phyloP scores from a whole-genome alignment of 495 filamentous ascomycete genomes.

The Xanthoparmelia taractica region DNA sequence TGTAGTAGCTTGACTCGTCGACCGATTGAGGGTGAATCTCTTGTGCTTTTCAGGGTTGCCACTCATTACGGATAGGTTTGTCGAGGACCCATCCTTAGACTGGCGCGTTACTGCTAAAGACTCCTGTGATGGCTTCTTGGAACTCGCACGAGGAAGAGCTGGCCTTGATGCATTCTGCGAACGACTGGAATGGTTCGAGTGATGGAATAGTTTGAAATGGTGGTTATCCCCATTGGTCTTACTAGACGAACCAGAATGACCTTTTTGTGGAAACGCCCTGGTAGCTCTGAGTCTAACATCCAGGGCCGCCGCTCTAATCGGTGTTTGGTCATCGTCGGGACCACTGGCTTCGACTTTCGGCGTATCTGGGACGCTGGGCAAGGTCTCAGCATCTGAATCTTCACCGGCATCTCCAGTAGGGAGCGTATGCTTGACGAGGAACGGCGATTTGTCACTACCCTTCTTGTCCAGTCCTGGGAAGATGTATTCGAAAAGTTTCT shows the following conservation, averaged over 20 bases:
- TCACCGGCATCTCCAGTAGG: constrained; percentile 48
- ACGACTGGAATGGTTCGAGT: constrained; percentile 19
- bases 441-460: constrained; percentile 62
- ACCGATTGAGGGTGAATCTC: constrained; percentile 47
- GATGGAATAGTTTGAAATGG: constrained; percentile 49
- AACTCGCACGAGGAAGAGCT: constrained; percentile 24
- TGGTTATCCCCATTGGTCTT: constrained; percentile 34
- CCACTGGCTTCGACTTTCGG: constrained; percentile 27
- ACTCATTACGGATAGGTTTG: constrained; percentile 40
- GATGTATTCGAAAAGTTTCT: constrained; percentile 94
- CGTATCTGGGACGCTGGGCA: constrained; percentile 13
- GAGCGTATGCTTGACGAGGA: constrained; percentile 71
- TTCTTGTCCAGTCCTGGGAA: constrained; percentile 72
- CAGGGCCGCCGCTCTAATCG: constrained; percentile 56
- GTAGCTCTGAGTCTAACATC: constrained; percentile 75
- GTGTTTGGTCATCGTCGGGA: constrained; percentile 32
- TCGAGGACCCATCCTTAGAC: constrained; percentile 43
- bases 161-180: constrained; percentile 19
- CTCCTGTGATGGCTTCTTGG: constrained; percentile 62
- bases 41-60: constrained; percentile 44
- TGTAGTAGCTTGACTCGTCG: constrained; percentile 42
- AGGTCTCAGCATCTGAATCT: constrained; percentile 47
- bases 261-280: constrained; percentile 52
- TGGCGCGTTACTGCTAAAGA: constrained; percentile 48
- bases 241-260: constrained; percentile 14